Evolutionary conservation across 148 eudicot genomes (phyloP).

Genomic region (Chenopodium formosanum): DNA sequence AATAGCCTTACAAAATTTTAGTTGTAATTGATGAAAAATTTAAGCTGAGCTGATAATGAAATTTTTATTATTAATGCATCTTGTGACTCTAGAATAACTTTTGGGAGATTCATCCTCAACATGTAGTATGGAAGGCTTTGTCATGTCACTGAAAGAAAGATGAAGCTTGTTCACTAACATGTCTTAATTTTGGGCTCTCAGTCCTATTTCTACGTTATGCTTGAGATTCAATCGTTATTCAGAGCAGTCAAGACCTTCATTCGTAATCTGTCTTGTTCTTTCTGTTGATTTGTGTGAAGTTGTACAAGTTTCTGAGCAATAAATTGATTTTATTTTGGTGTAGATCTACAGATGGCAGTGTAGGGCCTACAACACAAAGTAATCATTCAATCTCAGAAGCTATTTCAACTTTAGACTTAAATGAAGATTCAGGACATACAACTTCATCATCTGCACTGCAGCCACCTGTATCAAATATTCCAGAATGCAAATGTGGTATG

Average conservation of each 20-base stretch:
- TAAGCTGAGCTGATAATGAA: too few species aligned
- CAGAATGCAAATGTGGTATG: constrained; percentile 97
- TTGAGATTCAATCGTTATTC: neutral
- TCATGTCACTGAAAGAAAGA: neutral
- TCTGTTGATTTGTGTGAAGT: neutral
- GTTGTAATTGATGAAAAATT: neutral
- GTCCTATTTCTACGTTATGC: neutral
- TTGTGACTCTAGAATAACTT: neutral
- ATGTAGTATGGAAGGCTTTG: neutral
- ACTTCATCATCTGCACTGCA: constrained; percentile 31
- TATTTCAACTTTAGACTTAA: constrained; percentile 61
- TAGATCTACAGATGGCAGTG: constrained; percentile 39
- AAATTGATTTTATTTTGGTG: constrained; percentile 15
- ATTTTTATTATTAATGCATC: neutral
- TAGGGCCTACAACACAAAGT: constrained; percentile 37
- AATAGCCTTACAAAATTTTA: neutral
- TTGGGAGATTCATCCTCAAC: neutral
- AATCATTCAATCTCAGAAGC: constrained; percentile 50
- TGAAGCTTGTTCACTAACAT: neutral
- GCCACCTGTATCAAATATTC: constrained; percentile 28
- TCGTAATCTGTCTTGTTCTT: neutral
- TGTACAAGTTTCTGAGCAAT: neutral
- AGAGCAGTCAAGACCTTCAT: neutral
- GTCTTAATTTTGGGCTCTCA: neutral
- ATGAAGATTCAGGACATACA: constrained; percentile 41